A percentile compares a stretch with the other conserved stretches of the same genome.
These are phyloP conservation scores for Brassica juncea DNA, from an alignment of 345 rosid genomes.

Conservation along the genomic window DNA sequence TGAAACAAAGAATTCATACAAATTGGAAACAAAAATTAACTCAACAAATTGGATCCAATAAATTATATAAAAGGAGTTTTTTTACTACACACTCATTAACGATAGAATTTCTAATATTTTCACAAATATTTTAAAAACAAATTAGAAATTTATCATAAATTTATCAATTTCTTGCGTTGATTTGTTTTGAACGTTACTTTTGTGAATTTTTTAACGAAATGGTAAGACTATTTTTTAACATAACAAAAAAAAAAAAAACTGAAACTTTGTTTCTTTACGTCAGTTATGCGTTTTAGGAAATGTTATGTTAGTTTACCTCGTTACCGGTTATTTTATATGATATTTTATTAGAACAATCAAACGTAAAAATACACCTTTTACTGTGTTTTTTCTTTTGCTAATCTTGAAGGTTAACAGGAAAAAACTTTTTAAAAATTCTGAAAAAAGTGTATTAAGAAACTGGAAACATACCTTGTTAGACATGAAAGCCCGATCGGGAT, in stretches of 20 bases:
- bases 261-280: neutral
- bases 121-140: neutral
- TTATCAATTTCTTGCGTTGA: neutral
- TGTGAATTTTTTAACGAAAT: neutral
- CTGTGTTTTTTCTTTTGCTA: neutral
- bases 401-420: neutral
- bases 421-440: neutral
- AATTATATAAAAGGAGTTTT: neutral
- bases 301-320: neutral
- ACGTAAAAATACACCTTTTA: neutral
- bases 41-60: neutral
- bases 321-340: neutral
- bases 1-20: slow-evolving; percentile 22
- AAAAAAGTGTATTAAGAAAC: neutral
- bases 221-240: neutral
- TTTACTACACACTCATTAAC: neutral
- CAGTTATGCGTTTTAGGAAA: neutral
- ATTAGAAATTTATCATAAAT: neutral
- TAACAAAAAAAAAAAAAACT: neutral
- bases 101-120: neutral
- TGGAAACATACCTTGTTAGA: slow-evolving; percentile 55
- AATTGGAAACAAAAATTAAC: neutral
- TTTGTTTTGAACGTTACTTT: no score
- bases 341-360: neutral
- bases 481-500: slow-evolving; percentile 91